Percentiles rank a stretch among this genome's conserved stretches.
Conservation (phyloP, 2,329 filamentous ascomycete species). For the Mariannaea elegans region DNA sequence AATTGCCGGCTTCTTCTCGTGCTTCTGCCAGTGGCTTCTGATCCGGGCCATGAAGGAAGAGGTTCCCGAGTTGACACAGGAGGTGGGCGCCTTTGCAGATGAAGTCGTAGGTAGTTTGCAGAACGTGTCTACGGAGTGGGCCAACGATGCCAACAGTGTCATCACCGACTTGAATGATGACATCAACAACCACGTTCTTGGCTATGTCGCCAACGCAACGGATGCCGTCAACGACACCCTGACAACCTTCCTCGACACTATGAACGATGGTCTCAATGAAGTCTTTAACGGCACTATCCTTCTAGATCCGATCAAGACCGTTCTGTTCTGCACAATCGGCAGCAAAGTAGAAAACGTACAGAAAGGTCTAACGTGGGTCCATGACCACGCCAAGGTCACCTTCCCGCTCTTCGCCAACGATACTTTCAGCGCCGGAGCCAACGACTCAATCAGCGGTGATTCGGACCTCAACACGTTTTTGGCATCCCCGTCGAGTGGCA, state of each 20-base stretch:
- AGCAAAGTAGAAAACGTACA: constrained; percentile 88
- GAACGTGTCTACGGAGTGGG: constrained; percentile 80
- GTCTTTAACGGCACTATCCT: constrained; percentile 87
- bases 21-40: constrained; percentile 84
- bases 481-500: constrained; percentile 75
- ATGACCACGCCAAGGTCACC: constrained; percentile 82
- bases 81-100: constrained; percentile 83
- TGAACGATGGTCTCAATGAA: constrained; percentile 75
- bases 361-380: constrained; percentile 91
- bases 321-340: constrained; percentile 87
- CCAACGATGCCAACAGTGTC: constrained; percentile 76
- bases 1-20: constrained; percentile 82
- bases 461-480: constrained; percentile 75
- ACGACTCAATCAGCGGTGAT: constrained; percentile 66
- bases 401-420: constrained; percentile 83
- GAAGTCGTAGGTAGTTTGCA: constrained; percentile 78
- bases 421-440: constrained; percentile 83
- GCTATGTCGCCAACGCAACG: constrained; percentile 87
- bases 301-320: constrained; percentile 78
- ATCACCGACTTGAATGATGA: constrained; percentile 75
- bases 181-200: constrained; percentile 86
- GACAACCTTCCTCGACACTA: constrained; percentile 81
- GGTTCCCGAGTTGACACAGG: constrained; percentile 75
- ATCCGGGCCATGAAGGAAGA: constrained; percentile 77
- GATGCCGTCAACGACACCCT: constrained; percentile 85